Evolutionary conservation across 208 protist genomes (phyloP).

Genomic region (Crithidia brevicula): DNA sequence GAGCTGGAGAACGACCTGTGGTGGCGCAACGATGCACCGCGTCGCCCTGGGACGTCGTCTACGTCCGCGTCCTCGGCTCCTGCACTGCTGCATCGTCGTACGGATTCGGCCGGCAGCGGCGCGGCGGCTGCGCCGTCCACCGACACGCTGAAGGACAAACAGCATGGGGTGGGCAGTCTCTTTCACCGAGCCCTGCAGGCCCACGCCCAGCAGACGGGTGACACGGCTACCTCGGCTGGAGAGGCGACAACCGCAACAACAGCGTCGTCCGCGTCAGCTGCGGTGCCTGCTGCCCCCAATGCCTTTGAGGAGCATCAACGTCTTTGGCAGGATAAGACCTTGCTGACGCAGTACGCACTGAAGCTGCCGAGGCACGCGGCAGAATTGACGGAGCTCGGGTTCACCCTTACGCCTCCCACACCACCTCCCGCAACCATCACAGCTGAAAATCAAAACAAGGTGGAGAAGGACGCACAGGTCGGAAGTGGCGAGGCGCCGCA

Average conservation of each 20-base stretch:
- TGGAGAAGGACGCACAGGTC: neutral
- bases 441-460: neutral
- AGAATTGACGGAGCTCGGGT: slow-evolving; percentile 52
- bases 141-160: neutral
- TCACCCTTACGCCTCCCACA: slow-evolving; percentile 34
- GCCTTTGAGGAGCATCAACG: slow-evolving; percentile 24
- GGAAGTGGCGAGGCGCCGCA: neutral
- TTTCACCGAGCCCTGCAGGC: slow-evolving; percentile 25
- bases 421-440: neutral
- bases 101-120: neutral
- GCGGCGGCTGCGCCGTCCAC: neutral
- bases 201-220: slow-evolving; percentile 2
- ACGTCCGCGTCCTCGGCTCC: neutral
- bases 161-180: slow-evolving; percentile 23
- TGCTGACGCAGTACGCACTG: slow-evolving; percentile 56
- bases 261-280: neutral
- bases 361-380: slow-evolving; percentile 44
- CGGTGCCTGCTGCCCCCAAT: neutral
- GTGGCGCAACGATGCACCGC: slow-evolving; percentile 68
- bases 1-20: slow-evolving; percentile 67
- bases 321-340: slow-evolving; percentile 40
- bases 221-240: no score
- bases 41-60: slow-evolving; percentile 26
- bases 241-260: neutral
- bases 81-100: neutral